These are phyloP conservation scores for Musa schizocarpa DNA, from an alignment of 176 grass and related monocot species.

Conservation along the genomic window DNA sequence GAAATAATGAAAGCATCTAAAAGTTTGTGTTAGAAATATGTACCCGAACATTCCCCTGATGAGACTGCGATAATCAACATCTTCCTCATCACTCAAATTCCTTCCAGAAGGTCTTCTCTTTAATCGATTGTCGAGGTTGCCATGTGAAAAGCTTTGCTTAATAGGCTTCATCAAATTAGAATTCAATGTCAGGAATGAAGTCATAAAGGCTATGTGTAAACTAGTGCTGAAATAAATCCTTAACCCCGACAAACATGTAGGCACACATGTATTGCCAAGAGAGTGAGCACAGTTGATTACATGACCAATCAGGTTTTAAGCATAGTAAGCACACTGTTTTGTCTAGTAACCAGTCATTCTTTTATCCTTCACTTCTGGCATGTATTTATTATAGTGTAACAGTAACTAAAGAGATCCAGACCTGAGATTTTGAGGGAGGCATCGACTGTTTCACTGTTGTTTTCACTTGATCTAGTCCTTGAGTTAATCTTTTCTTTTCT, in stretches of 20 bases:
- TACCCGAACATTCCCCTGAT: slow-evolving; percentile 43
- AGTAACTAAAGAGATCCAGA: slow-evolving; percentile 21
- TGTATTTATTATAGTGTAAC: slow-evolving; percentile 13
- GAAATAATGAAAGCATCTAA: neutral
- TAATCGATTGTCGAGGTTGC: slow-evolving; percentile 21
- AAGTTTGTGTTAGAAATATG: slow-evolving; percentile 17
- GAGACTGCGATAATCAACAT: slow-evolving; percentile 32
- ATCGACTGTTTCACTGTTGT: slow-evolving; percentile 17
- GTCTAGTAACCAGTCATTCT: neutral
- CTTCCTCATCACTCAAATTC: slow-evolving; percentile 36
- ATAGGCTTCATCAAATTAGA: slow-evolving; percentile 26
- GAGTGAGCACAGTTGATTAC: no score
- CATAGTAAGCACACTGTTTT: neutral
- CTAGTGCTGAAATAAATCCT: neutral
- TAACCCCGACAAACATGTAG: neutral
- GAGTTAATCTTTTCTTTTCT: slow-evolving; percentile 24
- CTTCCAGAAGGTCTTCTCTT: slow-evolving; percentile 27
- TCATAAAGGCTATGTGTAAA: neutral
- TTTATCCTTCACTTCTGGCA: neutral
- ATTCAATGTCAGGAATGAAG: slow-evolving; percentile 3
- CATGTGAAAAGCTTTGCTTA: slow-evolving; percentile 24
- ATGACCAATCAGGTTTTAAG: no score
- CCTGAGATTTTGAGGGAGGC: slow-evolving; percentile 40
- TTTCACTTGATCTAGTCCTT: slow-evolving; percentile 17
- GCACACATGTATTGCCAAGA: neutral